Conservation (phyloP, 2,329 filamentous ascomycete species). For the Phialophora macrospora region DNA sequence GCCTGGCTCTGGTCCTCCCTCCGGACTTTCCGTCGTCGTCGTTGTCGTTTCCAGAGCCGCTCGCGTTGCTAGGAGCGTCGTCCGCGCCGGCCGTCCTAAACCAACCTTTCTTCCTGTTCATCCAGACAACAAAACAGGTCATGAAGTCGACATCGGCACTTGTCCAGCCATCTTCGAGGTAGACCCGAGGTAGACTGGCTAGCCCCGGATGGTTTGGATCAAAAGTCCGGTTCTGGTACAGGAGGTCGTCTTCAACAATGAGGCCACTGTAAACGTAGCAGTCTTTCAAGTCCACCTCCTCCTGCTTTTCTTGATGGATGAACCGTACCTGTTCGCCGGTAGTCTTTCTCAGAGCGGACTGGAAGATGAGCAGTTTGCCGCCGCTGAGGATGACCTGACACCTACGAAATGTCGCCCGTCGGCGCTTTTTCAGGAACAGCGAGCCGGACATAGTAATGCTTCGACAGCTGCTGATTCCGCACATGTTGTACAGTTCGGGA, state of each 20-base stretch:
- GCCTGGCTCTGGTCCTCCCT: constrained; percentile 38
- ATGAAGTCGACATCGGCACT: constrained; percentile 40
- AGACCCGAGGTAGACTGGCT: constrained; percentile 36
- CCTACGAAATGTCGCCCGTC: constrained; percentile 65
- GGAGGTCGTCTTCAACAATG: constrained; percentile 64
- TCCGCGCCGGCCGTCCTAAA: constrained; percentile 32
- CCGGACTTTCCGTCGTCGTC: constrained; percentile 3
- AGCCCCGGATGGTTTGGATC: constrained; percentile 39
- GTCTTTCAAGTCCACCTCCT: constrained; percentile 63
- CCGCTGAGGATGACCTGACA: constrained; percentile 65
- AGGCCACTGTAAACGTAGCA: constrained; percentile 71
- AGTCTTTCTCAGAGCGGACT: constrained; percentile 60
- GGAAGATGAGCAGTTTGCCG: constrained; percentile 67
- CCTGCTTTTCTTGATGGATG: constrained; percentile 66
- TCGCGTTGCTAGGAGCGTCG: constrained; percentile 39
- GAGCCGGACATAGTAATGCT: constrained; percentile 65
- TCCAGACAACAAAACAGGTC: constrained; percentile 41
- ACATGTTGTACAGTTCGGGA: constrained; percentile 69
- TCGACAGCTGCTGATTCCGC: constrained; percentile 66
- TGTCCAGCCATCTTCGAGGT: constrained; percentile 43
- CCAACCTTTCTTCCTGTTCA: constrained; percentile 36
- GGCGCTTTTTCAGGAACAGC: constrained; percentile 67
- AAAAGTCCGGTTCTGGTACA: constrained; percentile 47
- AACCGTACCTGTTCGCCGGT: constrained; percentile 63
- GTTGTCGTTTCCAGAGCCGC: background rate